Evolutionary conservation across 2,329 filamentous ascomycete genomes (phyloP).

Genomic region (Fusarium abutilonis): DNA sequence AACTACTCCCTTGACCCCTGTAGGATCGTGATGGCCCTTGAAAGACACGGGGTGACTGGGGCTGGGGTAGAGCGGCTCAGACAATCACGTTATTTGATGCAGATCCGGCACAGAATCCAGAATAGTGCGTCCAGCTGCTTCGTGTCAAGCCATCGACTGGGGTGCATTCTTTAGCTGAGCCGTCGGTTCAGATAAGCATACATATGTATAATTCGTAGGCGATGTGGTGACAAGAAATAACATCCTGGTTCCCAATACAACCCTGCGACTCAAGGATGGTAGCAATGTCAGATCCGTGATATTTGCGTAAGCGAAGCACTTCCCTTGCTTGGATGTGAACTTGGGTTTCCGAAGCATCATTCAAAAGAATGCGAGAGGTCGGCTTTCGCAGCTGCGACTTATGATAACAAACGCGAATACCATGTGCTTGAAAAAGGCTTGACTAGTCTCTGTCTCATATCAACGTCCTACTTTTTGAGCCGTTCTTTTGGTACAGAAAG

Average conservation of each 20-base stretch:
- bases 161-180: background rate
- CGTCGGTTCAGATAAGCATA: background rate
- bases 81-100: slow-evolving; percentile 7
- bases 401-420: slow-evolving; percentile 1
- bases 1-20: slow-evolving; percentile 20
- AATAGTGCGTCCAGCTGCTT: slow-evolving; percentile 16
- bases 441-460: slow-evolving; percentile 2
- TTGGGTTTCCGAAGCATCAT: background rate
- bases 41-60: slow-evolving; percentile 3
- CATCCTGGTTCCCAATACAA: slow-evolving; percentile 21
- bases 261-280: slow-evolving; percentile 32
- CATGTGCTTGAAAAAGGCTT: slow-evolving; percentile 23
- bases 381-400: slow-evolving; percentile 7
- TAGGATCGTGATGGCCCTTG: slow-evolving; percentile 12
- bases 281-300: slow-evolving; percentile 22
- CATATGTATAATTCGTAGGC: background rate
- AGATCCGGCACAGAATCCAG: slow-evolving; percentile 10
- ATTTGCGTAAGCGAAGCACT: slow-evolving; percentile 21
- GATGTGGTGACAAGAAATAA: slow-evolving; percentile 3
- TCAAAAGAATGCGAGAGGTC: background rate
- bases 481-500: background rate
- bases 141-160: slow-evolving; percentile 6
- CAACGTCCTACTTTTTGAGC: background rate
- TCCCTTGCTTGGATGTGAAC: background rate
- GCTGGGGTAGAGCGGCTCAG: background rate